Evolutionary conservation across 768 basidiomycete genomes (phyloP).

Genomic region (Pleurotus tuoliensis): DNA sequence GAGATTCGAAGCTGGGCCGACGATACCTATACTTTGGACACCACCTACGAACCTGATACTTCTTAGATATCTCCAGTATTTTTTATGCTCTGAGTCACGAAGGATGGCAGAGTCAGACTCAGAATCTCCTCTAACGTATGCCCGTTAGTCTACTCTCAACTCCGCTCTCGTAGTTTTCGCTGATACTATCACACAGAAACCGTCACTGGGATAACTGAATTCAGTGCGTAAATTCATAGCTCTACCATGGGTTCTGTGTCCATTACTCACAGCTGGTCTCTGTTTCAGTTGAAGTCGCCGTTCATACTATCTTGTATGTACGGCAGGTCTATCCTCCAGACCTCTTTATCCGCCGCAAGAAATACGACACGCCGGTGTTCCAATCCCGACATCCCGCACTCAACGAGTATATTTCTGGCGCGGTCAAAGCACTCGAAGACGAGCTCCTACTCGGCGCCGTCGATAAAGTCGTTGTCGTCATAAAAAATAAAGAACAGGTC

Average conservation of each 20-base stretch:
- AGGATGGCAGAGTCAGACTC: not conserved
- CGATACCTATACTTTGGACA: too few relatives aligned
- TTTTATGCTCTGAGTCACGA: not conserved
- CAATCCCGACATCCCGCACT: slow-evolving; percentile 91
- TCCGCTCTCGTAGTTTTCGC: not conserved
- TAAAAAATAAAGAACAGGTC: slow-evolving; percentile 77
- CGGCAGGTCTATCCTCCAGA: slow-evolving; percentile 88
- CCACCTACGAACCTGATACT: too few relatives aligned
- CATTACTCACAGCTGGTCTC: not conserved
- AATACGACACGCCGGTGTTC: slow-evolving; percentile 88
- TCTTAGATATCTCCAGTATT: too few relatives aligned
- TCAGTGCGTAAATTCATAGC: slow-evolving; percentile 44
- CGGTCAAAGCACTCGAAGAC: slow-evolving; percentile 75
- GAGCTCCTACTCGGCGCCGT: slow-evolving; percentile 72
- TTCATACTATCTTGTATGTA: slow-evolving; percentile 89
- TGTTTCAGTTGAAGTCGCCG: slow-evolving; percentile 81
- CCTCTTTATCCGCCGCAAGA: slow-evolving; percentile 82
- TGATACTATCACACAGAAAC: slow-evolving; percentile 39
- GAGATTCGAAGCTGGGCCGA: too few relatives aligned
- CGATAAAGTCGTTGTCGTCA: slow-evolving; percentile 76
- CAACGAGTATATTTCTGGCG: slow-evolving; percentile 86
- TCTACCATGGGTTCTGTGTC: slow-evolving; percentile 1
- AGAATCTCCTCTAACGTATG: not conserved
- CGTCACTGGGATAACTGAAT: slow-evolving; percentile 62
- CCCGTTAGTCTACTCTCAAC: not conserved